phyloP scores from a whole-genome alignment of 257 asterid genomes.

The Solanum pimpinellifolium region DNA sequence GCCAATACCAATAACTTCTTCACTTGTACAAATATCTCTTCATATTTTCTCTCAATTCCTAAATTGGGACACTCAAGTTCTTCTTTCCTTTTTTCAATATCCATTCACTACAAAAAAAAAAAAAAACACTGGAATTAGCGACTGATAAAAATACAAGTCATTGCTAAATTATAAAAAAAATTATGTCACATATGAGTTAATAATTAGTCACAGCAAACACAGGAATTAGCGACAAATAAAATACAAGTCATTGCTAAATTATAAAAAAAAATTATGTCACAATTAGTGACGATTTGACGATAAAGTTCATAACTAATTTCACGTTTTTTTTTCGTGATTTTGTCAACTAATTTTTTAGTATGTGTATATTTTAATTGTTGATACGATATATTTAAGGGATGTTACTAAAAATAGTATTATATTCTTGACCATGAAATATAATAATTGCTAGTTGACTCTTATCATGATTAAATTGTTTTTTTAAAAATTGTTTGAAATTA shows the following conservation, averaged over 20 bases:
- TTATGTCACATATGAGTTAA: not conserved
- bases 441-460: not conserved
- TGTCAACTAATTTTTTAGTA: not conserved
- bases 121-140: not conserved
- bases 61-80: not conserved
- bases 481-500: not conserved
- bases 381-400: not conserved
- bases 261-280: too few relatives aligned
- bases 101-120: not conserved
- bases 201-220: not conserved
- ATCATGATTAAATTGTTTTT: too few relatives aligned
- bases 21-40: not conserved
- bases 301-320: not conserved
- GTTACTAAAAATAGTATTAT: not conserved
- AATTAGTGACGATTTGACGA: not conserved
- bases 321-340: not conserved
- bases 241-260: too few relatives aligned
- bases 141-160: not conserved
- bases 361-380: not conserved
- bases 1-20: constrained; percentile 9
- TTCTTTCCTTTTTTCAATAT: not conserved
- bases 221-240: too few relatives aligned
- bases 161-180: not conserved
- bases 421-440: not conserved
- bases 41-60: not conserved